Evolutionary conservation across 306 rosid species (phyloP).

Genomic region (Comarum palustre): DNA sequence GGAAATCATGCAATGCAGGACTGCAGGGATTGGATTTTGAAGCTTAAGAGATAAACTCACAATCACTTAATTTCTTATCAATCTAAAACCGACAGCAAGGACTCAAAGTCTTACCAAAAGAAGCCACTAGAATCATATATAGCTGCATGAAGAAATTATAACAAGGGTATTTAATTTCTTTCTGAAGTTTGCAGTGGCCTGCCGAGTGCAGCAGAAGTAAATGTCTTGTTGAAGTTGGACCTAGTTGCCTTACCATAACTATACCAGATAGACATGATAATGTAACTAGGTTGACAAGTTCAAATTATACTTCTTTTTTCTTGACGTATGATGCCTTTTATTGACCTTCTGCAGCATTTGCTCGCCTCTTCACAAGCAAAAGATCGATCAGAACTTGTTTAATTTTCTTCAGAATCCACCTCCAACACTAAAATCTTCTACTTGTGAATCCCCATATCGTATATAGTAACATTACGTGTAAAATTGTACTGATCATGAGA

Average conservation of each 20-base stretch:
- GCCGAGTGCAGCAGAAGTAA: not conserved
- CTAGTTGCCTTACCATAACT: not conserved
- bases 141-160: not conserved
- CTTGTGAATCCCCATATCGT: not conserved
- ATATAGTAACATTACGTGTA: not conserved
- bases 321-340: not conserved
- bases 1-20: not conserved
- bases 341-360: not conserved
- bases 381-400: not conserved
- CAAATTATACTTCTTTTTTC: not conserved
- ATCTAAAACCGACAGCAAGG: conserved; percentile 24
- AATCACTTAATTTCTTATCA: not conserved
- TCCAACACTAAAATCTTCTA: not conserved
- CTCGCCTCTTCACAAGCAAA: conserved; percentile 1
- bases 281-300: not conserved
- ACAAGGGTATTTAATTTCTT: not conserved
- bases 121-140: not conserved
- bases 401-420: not conserved
- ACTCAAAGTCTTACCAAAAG: conserved; percentile 12
- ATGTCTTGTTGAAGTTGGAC: not conserved
- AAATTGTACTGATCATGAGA: not conserved
- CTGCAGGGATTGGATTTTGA: not conserved
- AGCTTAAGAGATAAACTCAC: not conserved
- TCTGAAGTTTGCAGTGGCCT: not conserved
- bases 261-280: conserved; percentile 14